phyloP scores from a whole-genome alignment of 139 green algal genomes.

The Chlorella sp. region DNA sequence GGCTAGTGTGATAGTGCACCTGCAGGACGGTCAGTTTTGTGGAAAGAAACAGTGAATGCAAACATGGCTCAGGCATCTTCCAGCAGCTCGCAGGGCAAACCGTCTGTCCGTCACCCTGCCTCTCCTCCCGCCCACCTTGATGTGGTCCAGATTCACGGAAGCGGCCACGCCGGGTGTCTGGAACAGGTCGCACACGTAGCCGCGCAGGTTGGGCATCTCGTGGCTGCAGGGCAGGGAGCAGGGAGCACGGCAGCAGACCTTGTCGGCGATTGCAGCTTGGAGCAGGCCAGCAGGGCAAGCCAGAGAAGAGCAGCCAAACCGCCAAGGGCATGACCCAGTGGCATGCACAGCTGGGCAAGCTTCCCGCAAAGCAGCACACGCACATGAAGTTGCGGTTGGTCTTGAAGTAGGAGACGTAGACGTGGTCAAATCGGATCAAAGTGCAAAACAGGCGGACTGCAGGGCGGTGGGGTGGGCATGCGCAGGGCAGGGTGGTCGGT shows the following conservation, averaged over 20 bases:
- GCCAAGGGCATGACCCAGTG: too few relatives aligned
- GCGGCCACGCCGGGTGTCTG: slow-evolving; percentile 72
- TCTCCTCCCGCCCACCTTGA: slow-evolving; percentile 64
- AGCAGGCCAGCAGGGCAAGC: not conserved
- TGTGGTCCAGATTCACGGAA: slow-evolving; percentile 90
- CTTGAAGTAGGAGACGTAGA: slow-evolving; percentile 94
- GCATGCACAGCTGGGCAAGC: too few relatives aligned
- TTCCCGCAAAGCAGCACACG: too few relatives aligned
- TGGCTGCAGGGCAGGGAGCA: slow-evolving; percentile 50
- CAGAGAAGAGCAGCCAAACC: slow-evolving; percentile 60
- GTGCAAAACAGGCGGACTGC: slow-evolving; percentile 87
- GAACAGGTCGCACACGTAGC: slow-evolving; percentile 85
- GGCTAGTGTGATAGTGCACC: slow-evolving; percentile 89
- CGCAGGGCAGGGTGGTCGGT: not conserved
- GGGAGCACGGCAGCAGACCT: not conserved
- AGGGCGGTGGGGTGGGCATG: not conserved
- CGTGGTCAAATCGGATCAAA: slow-evolving; percentile 84
- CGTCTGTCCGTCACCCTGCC: too few relatives aligned
- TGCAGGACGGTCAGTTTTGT: not conserved
- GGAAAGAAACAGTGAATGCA: too few relatives aligned
- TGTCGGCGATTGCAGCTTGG: slow-evolving; percentile 35
- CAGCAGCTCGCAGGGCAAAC: too few relatives aligned
- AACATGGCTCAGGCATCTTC: too few relatives aligned
- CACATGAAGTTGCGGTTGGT: slow-evolving; percentile 70
- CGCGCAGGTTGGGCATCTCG: slow-evolving; percentile 76